A percentile compares a stretch with the other conserved stretches of the same genome.
These are phyloP conservation scores for Globisporangium cylindrosporum DNA, from an alignment of 352 stramenopile genomes.

Conservation along the genomic window DNA sequence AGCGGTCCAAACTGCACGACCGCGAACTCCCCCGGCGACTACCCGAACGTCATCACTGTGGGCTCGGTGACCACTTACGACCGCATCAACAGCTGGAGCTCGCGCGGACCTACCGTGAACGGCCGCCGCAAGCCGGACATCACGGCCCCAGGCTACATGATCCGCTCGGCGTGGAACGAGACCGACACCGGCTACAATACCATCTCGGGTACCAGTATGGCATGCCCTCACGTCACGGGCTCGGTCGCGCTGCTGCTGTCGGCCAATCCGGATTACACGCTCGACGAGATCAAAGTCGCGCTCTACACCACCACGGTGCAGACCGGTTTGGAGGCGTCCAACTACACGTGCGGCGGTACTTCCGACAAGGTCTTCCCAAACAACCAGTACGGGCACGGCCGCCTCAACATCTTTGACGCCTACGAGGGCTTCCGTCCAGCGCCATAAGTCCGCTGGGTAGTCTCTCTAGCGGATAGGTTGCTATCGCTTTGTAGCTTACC, in stretches of 20 bases:
- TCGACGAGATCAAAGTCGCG: constrained; percentile 17
- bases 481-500: too few relatives aligned
- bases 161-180: constrained; percentile 15
- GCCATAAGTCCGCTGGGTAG: too few relatives aligned
- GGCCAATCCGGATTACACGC: constrained; percentile 17
- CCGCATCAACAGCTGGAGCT: not conserved
- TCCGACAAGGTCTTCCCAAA: too few relatives aligned
- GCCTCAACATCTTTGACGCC: not conserved
- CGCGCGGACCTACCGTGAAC: constrained; percentile 7
- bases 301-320: not conserved
- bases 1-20: constrained; percentile 18
- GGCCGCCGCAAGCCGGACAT: constrained; percentile 26
- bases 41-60: constrained; percentile 27
- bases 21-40: constrained; percentile 20
- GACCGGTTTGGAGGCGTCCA: too few relatives aligned
- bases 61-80: constrained; percentile 12
- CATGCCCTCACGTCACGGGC: constrained; percentile 26
- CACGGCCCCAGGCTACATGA: constrained; percentile 20
- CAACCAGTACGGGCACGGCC: too few relatives aligned
- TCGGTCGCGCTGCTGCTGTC: constrained; percentile 27
- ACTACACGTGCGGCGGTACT: too few relatives aligned
- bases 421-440: not conserved
- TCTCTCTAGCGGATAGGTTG: too few relatives aligned
- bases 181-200: not conserved
- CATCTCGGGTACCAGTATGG: constrained; percentile 16